Evolutionary conservation across 768 basidiomycete species (phyloP).

Genomic region (Mycena leptocephala): DNA sequence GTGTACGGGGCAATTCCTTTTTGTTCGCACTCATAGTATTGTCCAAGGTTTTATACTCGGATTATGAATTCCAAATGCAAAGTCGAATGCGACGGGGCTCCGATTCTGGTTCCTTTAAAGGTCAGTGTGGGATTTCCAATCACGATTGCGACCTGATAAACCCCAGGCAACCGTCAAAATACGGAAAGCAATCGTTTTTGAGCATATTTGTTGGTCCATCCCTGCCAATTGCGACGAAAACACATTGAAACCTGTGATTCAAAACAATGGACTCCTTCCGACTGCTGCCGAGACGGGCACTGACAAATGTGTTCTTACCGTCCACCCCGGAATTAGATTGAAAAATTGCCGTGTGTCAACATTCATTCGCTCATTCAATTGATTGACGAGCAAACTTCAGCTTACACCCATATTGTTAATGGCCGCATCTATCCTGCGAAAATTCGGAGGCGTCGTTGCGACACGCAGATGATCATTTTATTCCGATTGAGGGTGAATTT

Average conservation of each 20-base stretch:
- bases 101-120: background rate
- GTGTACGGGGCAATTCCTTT: background rate
- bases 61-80: constrained; percentile 8
- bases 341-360: background rate
- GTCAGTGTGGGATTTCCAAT: background rate
- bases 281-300: background rate
- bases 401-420: too few species aligned
- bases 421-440: too few species aligned
- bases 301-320: background rate
- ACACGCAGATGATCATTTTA: background rate
- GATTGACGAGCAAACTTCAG: too few species aligned
- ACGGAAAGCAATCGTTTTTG: constrained; percentile 5
- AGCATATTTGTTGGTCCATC: background rate
- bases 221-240: constrained; percentile 1
- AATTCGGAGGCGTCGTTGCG: too few species aligned
- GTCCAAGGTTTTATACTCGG: constrained; percentile 5
- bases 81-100: constrained; percentile 5
- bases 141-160: background rate
- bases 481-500: background rate
- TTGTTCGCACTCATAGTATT: background rate
- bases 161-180: background rate
- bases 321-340: constrained; percentile 9
- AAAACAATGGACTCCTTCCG: constrained; percentile 7
- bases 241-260: background rate
- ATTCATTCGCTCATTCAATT: too few species aligned